These are phyloP conservation scores for Diaporthe ampelina DNA, from an alignment of 2,329 filamentous ascomycete species.

Conservation along the genomic window DNA sequence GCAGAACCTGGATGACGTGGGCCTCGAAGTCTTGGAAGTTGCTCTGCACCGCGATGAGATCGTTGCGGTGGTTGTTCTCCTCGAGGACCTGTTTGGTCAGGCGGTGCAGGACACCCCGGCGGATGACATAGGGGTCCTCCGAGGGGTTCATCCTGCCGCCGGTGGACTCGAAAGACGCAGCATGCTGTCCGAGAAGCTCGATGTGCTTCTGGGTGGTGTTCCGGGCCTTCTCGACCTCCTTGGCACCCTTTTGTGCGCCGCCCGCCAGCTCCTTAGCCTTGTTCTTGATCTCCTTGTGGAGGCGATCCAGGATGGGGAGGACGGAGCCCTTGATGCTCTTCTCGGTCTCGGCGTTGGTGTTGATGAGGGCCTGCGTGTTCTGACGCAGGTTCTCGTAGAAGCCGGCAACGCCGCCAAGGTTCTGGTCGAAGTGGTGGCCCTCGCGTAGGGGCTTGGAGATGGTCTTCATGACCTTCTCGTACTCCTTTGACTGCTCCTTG, in stretches of 20 bases:
- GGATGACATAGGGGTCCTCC: constrained; percentile 91
- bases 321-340: constrained; percentile 90
- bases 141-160: constrained; percentile 77
- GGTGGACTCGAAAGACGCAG: constrained; percentile 82
- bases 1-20: constrained; percentile 85
- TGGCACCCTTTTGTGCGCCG: constrained; percentile 86
- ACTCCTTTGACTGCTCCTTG: constrained; percentile 89
- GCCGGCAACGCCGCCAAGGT: constrained; percentile 86
- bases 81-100: constrained; percentile 92
- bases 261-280: constrained; percentile 90
- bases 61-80: constrained; percentile 96
- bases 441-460: constrained; percentile 89
- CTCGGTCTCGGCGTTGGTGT: constrained; percentile 90
- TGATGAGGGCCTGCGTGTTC: constrained; percentile 92
- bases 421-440: constrained; percentile 93
- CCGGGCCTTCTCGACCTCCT: constrained; percentile 92
- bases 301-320: constrained; percentile 87
- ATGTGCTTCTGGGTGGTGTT: constrained; percentile 93
- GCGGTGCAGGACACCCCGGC: constrained; percentile 84
- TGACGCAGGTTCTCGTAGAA: constrained; percentile 94
- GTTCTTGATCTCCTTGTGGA: constrained; percentile 97
- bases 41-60: constrained; percentile 91
- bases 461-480: constrained; percentile 94
- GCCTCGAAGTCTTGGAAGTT: constrained; percentile 90
- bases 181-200: constrained; percentile 89